Base-by-base conservation (phyloP, 2,329 filamentous ascomycete species). In the Tolypocladium pustulatum region DNA sequence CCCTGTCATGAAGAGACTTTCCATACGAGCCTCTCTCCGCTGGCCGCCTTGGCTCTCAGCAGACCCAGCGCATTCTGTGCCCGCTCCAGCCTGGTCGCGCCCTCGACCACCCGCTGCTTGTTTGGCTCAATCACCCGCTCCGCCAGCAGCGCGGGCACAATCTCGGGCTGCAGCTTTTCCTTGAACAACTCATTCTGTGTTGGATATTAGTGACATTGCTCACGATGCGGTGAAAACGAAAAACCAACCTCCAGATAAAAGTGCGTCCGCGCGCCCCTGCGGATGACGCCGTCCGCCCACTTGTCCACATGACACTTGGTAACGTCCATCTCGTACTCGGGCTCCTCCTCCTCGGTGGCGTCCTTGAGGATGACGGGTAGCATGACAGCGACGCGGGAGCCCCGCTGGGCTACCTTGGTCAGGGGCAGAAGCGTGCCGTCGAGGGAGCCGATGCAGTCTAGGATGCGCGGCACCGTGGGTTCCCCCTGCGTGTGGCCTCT, bases 321-420 rank as follows among this genome's bases (percentile, higher is more conserved):
- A 1, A 76, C 77, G 55, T 83, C 79, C 79, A 83, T 81, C 40
- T 74, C 73, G 58, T 83, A 86, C 61, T 78, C 73, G 0, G 83
- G 82, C 59, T 68, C 71, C 22, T 75, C 69, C 0, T 71, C 72
- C 5, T 76, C 72, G 0, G 72, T 77, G 0, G 82, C 77, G 61
- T 85, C 79, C 51, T 70, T 75, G 52, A 84, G 62, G 59, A 87
- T 82, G 20, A 86, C 77, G 0, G 84, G 84, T 7, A 88, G 68
- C 70, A 87, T 76, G 20, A 86, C 69, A 0, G 83, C 84, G 0
- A 87, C 81, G 30, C 70, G 81, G 4, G 75, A 70, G 0, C 81
- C 81, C 1, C 57, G 66, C 59, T 75, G 69, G 0, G 80, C 81
- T 30, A 87, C 71, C 62, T 75, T 75, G 6, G 76, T 73, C 38